phyloP scores from a whole-genome alignment of 2,329 filamentous ascomycete species.

The Microdochium paspali region DNA sequence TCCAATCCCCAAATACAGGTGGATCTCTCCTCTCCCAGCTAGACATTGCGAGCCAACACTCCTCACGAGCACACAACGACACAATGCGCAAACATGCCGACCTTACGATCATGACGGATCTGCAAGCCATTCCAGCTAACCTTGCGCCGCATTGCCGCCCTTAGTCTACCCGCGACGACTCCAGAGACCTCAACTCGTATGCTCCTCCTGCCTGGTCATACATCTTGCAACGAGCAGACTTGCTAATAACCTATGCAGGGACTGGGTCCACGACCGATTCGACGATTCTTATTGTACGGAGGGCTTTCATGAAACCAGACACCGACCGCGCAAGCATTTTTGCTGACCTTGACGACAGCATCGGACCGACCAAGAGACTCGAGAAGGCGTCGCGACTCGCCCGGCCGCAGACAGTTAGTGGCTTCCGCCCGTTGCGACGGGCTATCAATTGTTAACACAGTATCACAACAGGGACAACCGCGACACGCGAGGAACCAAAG shows the following conservation, averaged over 20 bases:
- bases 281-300: conserved; percentile 56
- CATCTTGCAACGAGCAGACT: conserved; percentile 3
- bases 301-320: background rate
- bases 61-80: background rate
- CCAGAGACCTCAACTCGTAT: conserved; percentile 62
- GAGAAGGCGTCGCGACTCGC: conserved; percentile 26
- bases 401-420: conserved; percentile 18
- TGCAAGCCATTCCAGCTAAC: conserved; percentile 26
- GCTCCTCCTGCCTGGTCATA: conserved; percentile 15
- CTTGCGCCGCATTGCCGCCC: conserved; percentile 38
- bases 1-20: conserved; percentile 13
- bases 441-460: conserved; percentile 9
- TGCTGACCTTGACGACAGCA: conserved; percentile 6
- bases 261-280: conserved; percentile 91
- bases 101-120: conserved; percentile 15
- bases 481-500: conserved; percentile 51
- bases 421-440: background rate
- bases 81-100: conserved; percentile 24
- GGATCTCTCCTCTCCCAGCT: conserved; percentile 21
- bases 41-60: background rate
- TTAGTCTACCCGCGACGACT: conserved; percentile 46
- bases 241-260: conserved; percentile 38
- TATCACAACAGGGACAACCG: conserved; percentile 19
- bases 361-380: conserved; percentile 12
- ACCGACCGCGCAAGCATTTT: background rate